Conservation (phyloP, 2,329 filamentous ascomycete genomes). For the Helminthosporium solani region DNA sequence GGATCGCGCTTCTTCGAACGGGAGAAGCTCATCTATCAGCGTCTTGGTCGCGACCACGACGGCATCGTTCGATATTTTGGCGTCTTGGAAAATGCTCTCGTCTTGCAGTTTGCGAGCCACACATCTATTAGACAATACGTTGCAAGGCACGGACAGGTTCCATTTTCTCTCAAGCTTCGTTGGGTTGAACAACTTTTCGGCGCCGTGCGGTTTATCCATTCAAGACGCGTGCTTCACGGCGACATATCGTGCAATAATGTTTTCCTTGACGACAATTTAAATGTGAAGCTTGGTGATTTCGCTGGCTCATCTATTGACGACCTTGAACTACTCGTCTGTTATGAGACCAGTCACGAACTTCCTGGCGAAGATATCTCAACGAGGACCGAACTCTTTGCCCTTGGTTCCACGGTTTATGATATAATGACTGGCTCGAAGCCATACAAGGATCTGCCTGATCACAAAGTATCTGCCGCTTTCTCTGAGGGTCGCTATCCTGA, state of each 20-base stretch:
- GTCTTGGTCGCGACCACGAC: constrained; percentile 12
- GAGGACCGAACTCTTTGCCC: constrained; percentile 35
- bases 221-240: constrained; percentile 40
- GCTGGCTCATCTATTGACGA: constrained; percentile 34
- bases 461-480: constrained; percentile 25
- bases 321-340: constrained; percentile 16
- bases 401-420: constrained; percentile 39
- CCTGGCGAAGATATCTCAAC: constrained; percentile 14
- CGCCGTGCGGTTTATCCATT: constrained; percentile 33
- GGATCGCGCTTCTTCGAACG: constrained; percentile 9
- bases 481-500: constrained; percentile 9
- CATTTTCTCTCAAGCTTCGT: constrained; percentile 11
- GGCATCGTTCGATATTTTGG: constrained; percentile 15
- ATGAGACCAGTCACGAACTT: constrained; percentile 14
- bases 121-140: constrained; percentile 14
- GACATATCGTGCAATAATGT: constrained; percentile 45
- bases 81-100: constrained; percentile 11
- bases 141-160: constrained; percentile 8
- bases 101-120: constrained; percentile 13
- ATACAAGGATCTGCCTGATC: constrained; percentile 29
- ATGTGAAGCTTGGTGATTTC: constrained; percentile 44
- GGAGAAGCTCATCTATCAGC: constrained; percentile 14
- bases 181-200: constrained; percentile 13
- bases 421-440: constrained; percentile 37
- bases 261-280: constrained; percentile 37